A percentile compares a stretch with the other conserved stretches of the same genome.
Conservation (phyloP, 768 basidiomycete species). For the Mrakia hoshinonis region DNA sequence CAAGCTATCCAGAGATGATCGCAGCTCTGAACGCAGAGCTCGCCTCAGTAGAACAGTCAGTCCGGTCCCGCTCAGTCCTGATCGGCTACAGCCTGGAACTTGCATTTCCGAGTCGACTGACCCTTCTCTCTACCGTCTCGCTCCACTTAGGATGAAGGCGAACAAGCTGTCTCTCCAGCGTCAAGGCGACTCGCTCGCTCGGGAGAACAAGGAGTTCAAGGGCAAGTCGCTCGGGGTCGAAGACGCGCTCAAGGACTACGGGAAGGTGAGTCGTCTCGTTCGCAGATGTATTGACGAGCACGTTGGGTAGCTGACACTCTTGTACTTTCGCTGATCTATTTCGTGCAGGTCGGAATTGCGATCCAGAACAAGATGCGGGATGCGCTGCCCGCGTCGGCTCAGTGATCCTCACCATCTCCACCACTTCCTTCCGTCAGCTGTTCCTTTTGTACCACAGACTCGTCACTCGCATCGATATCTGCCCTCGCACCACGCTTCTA, state of each 20-base stretch:
- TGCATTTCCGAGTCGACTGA: background rate
- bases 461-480: background rate
- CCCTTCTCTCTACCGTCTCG: background rate
- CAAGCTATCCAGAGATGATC: background rate
- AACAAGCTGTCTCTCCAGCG: background rate
- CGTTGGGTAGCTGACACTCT: background rate
- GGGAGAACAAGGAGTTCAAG: slow-evolving; percentile 1
- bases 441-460: background rate
- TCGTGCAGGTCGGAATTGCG: background rate
- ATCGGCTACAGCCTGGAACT: background rate
- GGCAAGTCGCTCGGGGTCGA: background rate
- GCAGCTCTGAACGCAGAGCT: slow-evolving; percentile 6
- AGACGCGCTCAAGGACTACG: background rate
- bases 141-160: background rate
- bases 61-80: no score
- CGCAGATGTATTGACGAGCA: background rate
- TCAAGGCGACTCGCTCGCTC: background rate
- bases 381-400: background rate
- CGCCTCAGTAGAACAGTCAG: background rate
- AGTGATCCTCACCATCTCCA: background rate
- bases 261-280: background rate
- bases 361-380: slow-evolving; percentile 6
- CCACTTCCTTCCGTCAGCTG: background rate
- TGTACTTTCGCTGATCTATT: no score
- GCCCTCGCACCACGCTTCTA: background rate